Evolutionary conservation across 495 filamentous ascomycete species (phyloP).

Genomic region (Daldinia grandis): DNA sequence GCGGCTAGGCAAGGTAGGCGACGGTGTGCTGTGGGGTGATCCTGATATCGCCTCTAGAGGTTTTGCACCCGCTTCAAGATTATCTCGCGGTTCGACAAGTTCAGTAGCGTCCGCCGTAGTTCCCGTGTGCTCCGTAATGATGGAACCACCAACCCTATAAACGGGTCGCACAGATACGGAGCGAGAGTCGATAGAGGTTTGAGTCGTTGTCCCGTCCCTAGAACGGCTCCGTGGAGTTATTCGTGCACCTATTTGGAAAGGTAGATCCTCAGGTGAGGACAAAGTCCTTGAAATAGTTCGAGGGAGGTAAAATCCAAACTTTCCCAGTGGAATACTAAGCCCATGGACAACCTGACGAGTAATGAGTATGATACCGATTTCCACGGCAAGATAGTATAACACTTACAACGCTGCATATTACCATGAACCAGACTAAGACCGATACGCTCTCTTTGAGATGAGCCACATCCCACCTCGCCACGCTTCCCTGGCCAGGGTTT

Average conservation of each 20-base stretch:
- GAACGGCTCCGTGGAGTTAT: slow-evolving; percentile 53
- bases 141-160: slow-evolving; percentile 62
- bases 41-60: background rate
- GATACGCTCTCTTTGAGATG: slow-evolving; percentile 68
- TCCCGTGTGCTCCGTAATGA: slow-evolving; percentile 47
- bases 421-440: slow-evolving; percentile 86
- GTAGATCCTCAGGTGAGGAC: slow-evolving; percentile 52
- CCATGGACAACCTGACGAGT: slow-evolving; percentile 78
- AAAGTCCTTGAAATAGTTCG: slow-evolving; percentile 72
- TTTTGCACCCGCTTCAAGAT: background rate
- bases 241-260: slow-evolving; percentile 28
- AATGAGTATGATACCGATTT: slow-evolving; percentile 8
- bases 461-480: slow-evolving; percentile 70
- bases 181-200: slow-evolving; percentile 36
- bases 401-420: slow-evolving; percentile 86
- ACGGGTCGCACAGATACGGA: slow-evolving; percentile 50
- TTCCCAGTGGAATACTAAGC: slow-evolving; percentile 83
- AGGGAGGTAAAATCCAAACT: slow-evolving; percentile 81
- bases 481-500: slow-evolving; percentile 61
- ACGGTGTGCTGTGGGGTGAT: slow-evolving; percentile 4
- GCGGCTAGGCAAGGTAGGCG: slow-evolving; percentile 33
- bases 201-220: slow-evolving; percentile 37
- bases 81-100: slow-evolving; percentile 3
- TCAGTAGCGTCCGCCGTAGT: slow-evolving; percentile 18
- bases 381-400: background rate